phyloP scores from a whole-genome alignment of 495 filamentous ascomycete species.

The Neurospora sp. region DNA sequence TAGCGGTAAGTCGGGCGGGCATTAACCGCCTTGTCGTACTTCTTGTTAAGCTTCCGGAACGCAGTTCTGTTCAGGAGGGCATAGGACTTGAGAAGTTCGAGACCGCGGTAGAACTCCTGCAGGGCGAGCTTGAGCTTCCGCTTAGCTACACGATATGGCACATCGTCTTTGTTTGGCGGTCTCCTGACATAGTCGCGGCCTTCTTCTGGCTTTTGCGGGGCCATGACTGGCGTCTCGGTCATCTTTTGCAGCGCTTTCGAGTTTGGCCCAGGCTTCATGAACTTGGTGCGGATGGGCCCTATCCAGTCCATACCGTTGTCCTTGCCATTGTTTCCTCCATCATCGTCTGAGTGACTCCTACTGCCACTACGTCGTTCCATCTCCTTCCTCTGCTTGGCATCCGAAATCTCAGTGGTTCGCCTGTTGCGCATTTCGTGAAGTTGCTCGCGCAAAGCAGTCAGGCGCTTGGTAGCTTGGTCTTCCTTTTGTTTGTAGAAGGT shows the following conservation, averaged over 20 bases:
- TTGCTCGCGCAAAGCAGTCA: conserved; percentile 64
- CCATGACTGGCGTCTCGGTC: conserved; percentile 29
- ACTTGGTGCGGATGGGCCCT: conserved; percentile 30
- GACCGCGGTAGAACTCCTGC: conserved; percentile 83
- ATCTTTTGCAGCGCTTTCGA: conserved; percentile 34
- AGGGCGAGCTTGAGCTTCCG: conserved; percentile 81
- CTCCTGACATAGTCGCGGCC: conserved; percentile 56
- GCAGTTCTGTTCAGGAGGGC: conserved; percentile 80
- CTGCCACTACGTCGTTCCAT: conserved; percentile 4
- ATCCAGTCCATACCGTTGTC: conserved; percentile 25
- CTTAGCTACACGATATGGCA: conserved; percentile 77
- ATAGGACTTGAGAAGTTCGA: conserved; percentile 88
- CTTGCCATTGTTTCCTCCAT: conserved; percentile 5
- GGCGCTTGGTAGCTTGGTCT: conserved; percentile 59
- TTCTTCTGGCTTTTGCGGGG: conserved; percentile 26
- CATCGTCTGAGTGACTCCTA: conserved; percentile 7
- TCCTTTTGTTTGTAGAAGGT: conserved; percentile 77
- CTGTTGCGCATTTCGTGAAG: conserved; percentile 80
- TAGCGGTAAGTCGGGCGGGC: conserved; percentile 67
- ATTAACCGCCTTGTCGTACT: conserved; percentile 85
- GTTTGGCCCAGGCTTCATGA: conserved; percentile 37
- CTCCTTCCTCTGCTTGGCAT: conserved; percentile 24
- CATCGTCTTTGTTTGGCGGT: conserved; percentile 41
- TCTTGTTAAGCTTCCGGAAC: conserved; percentile 97
- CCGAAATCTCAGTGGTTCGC: conserved; percentile 59